phyloP scores from a whole-genome alignment of 1,284 basidiomycete genomes.

The Sanghuangporus sanghuang region DNA sequence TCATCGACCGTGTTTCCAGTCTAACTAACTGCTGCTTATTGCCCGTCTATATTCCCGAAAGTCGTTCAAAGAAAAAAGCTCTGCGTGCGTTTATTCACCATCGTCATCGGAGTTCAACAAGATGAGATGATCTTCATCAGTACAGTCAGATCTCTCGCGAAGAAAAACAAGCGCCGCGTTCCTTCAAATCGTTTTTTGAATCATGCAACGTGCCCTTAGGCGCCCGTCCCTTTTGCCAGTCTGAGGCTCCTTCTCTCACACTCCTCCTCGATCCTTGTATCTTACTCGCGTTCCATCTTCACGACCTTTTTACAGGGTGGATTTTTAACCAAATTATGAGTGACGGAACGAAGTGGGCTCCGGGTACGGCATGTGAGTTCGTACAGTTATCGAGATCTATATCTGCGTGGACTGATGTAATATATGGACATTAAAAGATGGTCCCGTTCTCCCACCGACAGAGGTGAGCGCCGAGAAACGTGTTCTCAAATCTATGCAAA shows the following conservation, averaged over 20 bases:
- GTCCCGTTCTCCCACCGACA: conserved; percentile 68
- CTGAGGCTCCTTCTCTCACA: not conserved
- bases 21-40: no score
- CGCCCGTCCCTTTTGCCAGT: not conserved
- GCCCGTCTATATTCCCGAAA: no score
- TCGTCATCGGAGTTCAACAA: no score
- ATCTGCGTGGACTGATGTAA: not conserved
- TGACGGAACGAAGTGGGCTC: conserved; percentile 20
- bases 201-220: conserved; percentile 5
- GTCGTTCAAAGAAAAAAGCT: no score
- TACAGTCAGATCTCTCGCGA: not conserved
- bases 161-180: not conserved
- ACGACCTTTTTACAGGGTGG: no score
- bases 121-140: no score
- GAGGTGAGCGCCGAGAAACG: conserved; percentile 22
- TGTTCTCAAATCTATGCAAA: not conserved
- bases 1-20: no score
- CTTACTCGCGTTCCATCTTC: not conserved
- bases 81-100: no score
- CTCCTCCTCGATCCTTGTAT: not conserved
- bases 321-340: conserved; percentile 1
- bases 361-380: conserved; percentile 21
- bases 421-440: conserved; percentile 42
- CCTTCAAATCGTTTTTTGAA: not conserved
- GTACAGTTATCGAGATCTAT: not conserved